phyloP scores from a whole-genome alignment of 139 green algal species.

The Chlorella sp. region DNA sequence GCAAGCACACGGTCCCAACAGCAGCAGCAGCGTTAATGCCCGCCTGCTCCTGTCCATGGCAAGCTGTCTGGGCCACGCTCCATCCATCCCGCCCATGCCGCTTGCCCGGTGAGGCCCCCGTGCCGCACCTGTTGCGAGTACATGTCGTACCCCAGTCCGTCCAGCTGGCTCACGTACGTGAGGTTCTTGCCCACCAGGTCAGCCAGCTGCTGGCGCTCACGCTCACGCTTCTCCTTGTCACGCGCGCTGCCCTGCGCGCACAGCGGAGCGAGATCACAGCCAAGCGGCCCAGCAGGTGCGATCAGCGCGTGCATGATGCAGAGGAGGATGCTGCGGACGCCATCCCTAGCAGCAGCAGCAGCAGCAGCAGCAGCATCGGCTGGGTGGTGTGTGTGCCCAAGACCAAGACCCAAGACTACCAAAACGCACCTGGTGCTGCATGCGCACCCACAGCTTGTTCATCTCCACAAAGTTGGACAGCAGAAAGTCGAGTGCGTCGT shows the following conservation, averaged over 20 bases:
- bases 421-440: conserved; percentile 54
- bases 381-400: too few species aligned
- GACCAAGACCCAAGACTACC: too few species aligned
- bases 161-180: conserved; percentile 89
- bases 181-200: conserved; percentile 98
- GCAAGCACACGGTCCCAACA: background rate
- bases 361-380: too few species aligned
- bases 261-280: too few species aligned
- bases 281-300: too few species aligned
- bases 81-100: too few species aligned
- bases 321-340: too few species aligned
- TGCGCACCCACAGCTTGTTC: conserved; percentile 95
- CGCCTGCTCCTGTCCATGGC: background rate
- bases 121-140: conserved; percentile 64
- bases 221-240: conserved; percentile 66
- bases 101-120: too few species aligned
- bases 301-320: too few species aligned
- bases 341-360: too few species aligned
- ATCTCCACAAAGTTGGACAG: conserved; percentile 99
- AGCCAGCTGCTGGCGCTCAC: conserved; percentile 82
- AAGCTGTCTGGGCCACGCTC: background rate
- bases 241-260: conserved; percentile 19
- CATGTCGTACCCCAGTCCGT: conserved; percentile 82
- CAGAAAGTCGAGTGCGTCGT: conserved; percentile 92
- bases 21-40: too few species aligned